A percentile compares a stretch with the other conserved stretches of the same genome.
phyloP scores from a whole-genome alignment of 2,329 filamentous ascomycete genomes.

The Microdochium bolleyi region DNA sequence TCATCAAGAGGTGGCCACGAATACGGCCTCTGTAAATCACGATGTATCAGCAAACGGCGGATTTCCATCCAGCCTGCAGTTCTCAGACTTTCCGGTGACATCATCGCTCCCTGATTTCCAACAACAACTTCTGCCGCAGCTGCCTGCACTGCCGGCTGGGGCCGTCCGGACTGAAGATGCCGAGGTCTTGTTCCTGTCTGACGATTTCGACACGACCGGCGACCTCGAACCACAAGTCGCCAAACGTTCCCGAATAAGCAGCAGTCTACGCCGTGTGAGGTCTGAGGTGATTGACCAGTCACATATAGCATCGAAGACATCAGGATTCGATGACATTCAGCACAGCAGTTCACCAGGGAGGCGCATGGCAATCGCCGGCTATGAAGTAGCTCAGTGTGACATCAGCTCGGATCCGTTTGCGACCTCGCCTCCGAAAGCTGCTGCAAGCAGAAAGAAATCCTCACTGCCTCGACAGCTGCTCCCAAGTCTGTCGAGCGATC shows the following conservation, averaged over 20 bases:
- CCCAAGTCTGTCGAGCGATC: constrained; percentile 7
- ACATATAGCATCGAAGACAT: background rate
- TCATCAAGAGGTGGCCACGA: background rate
- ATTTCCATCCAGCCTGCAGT: background rate
- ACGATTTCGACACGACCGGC: constrained; percentile 33
- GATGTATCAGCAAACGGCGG: constrained; percentile 1
- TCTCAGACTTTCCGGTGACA: background rate
- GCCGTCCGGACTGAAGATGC: constrained; percentile 5
- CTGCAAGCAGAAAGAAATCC: constrained; percentile 4
- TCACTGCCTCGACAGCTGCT: background rate
- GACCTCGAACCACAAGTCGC: constrained; percentile 21
- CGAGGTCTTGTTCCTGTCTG: constrained; percentile 24
- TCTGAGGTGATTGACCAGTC: background rate
- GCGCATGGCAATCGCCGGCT: background rate
- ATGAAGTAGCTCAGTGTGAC: constrained; percentile 5
- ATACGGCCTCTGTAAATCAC: background rate
- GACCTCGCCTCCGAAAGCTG: constrained; percentile 9
- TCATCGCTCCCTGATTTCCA: background rate
- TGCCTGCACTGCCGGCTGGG: background rate
- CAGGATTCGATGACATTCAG: constrained; percentile 3
- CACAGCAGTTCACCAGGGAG: constrained; percentile 16
- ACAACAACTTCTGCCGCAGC: background rate
- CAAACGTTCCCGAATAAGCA: constrained; percentile 10
- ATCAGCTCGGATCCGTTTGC: constrained; percentile 12
- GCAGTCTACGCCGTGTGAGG: background rate